phyloP scores from a whole-genome alignment of 2,329 filamentous ascomycete species.

The Ilyonectria sp. region DNA sequence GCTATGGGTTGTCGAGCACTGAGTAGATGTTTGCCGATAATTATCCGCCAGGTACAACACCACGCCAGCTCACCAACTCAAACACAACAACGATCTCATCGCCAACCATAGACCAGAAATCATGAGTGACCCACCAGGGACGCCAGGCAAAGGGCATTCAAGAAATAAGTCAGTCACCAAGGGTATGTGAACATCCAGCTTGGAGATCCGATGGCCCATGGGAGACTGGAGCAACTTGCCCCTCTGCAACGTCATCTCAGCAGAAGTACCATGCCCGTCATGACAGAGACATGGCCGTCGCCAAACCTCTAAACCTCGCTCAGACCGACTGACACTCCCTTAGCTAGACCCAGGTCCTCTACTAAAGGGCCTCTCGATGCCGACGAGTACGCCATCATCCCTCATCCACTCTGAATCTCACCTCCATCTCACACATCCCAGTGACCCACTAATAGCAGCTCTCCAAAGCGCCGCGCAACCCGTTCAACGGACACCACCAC shows the following conservation, averaged over 20 bases:
- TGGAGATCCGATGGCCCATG: neutral
- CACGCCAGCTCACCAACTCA: slow-evolving; percentile 22
- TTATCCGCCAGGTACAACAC: slow-evolving; percentile 42
- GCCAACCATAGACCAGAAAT: slow-evolving; percentile 22
- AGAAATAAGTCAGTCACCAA: slow-evolving; percentile 57
- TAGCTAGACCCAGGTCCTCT: slow-evolving; percentile 76
- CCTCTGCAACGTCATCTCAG: slow-evolving; percentile 23
- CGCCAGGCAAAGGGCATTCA: slow-evolving; percentile 51
- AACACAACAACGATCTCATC: slow-evolving; percentile 30
- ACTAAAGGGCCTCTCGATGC: slow-evolving; percentile 85
- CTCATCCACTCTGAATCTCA: neutral
- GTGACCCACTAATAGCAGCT: slow-evolving; percentile 49
- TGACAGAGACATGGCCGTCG: neutral
- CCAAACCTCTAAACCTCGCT: neutral
- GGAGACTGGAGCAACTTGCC: slow-evolving; percentile 2
- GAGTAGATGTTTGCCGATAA: slow-evolving; percentile 35
- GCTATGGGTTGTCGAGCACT: neutral
- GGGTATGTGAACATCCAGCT: slow-evolving; percentile 46
- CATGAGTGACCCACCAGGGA: slow-evolving; percentile 51
- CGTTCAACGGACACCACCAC: slow-evolving; percentile 36
- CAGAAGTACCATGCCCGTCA: slow-evolving; percentile 7
- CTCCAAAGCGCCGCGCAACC: slow-evolving; percentile 44
- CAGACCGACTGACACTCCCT: slow-evolving; percentile 36
- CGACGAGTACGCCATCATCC: slow-evolving; percentile 73
- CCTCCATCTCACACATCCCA: slow-evolving; percentile 26